Evolutionary conservation across 2,329 filamentous ascomycete genomes (phyloP).

Genomic region (Curvularia spicifera): DNA sequence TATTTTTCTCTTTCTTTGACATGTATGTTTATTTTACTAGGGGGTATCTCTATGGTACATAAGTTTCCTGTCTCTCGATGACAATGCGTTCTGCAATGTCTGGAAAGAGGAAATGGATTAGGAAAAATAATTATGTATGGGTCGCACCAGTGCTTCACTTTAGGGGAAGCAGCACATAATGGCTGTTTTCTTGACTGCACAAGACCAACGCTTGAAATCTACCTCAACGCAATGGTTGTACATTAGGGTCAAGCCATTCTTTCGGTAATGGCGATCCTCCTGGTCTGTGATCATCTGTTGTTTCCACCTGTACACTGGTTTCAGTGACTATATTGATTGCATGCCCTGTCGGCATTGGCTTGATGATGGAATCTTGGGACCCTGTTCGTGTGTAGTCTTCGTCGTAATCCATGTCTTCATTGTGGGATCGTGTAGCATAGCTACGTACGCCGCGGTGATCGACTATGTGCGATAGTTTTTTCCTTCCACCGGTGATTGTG

Average conservation of each 20-base stretch:
- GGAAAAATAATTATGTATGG: background rate
- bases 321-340: conserved; percentile 41
- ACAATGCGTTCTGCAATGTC: background rate
- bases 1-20: background rate
- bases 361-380: conserved; percentile 46
- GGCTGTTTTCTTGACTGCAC: background rate
- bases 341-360: conserved; percentile 20
- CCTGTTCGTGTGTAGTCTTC: conserved; percentile 34
- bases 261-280: conserved; percentile 16
- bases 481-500: conserved; percentile 45
- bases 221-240: background rate
- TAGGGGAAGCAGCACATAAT: background rate
- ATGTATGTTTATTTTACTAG: background rate
- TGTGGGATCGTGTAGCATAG: conserved; percentile 15
- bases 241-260: conserved; percentile 14
- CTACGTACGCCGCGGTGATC: conserved; percentile 35
- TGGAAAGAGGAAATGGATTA: background rate
- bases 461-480: conserved; percentile 38
- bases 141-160: background rate
- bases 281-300: conserved; percentile 17
- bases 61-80: background rate
- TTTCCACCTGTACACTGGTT: conserved; percentile 46
- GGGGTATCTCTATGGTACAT: background rate
- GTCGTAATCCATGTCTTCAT: conserved; percentile 28
- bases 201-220: background rate